Evolutionary conservation across 305 asterid species (phyloP).

Genomic region (Ilex paraguariensis): DNA sequence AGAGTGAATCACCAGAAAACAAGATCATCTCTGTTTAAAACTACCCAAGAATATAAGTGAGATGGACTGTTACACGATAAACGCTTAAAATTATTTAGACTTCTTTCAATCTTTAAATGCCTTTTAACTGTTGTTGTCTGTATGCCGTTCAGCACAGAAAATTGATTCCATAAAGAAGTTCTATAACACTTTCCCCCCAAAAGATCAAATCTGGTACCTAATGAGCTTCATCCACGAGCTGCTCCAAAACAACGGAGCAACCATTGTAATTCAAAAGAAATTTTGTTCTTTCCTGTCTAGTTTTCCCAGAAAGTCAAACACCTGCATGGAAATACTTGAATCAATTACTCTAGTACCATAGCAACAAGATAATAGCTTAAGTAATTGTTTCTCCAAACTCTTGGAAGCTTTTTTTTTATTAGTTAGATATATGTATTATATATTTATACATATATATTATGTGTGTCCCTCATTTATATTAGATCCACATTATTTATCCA

Average conservation of each 20-base stretch:
- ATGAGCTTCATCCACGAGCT: background rate
- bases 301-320: constrained; percentile 24
- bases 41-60: background rate
- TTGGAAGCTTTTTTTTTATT: too few relatives aligned
- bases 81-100: background rate
- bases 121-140: background rate
- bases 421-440: too few relatives aligned
- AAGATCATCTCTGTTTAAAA: too few relatives aligned
- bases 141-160: constrained; percentile 2
- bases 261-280: constrained; percentile 6
- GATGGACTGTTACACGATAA: too few relatives aligned
- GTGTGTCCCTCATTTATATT: too few relatives aligned
- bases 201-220: constrained; percentile 3
- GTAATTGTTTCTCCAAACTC: too few relatives aligned
- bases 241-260: constrained; percentile 8
- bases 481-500: too few relatives aligned
- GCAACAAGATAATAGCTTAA: too few relatives aligned
- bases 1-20: too few relatives aligned
- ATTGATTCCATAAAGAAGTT: constrained; percentile 1
- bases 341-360: too few relatives aligned
- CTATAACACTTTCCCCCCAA: background rate
- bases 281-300: constrained; percentile 11
- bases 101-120: background rate
- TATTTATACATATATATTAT: too few relatives aligned
- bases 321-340: constrained; percentile 13